Conservation (phyloP, 495 filamentous ascomycete genomes). For the Penicillium odoratum region DNA sequence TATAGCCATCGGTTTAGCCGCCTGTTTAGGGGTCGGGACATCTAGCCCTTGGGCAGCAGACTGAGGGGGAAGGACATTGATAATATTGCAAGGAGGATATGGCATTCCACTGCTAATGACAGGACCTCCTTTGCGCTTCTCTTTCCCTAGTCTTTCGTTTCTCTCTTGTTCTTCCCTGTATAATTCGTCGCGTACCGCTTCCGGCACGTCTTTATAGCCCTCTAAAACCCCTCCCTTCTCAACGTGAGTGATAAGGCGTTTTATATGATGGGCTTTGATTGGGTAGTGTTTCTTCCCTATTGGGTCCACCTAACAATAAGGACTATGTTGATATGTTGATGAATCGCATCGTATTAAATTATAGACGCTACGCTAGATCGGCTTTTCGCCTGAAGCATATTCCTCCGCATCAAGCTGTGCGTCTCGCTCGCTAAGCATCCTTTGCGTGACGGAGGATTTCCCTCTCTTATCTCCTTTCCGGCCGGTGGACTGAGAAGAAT, state of each 20-base stretch:
- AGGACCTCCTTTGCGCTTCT: conserved; percentile 12
- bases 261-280: conserved; percentile 24
- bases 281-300: conserved; percentile 31
- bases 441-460: conserved; percentile 5
- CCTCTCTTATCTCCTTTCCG: conserved; percentile 1
- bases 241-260: conserved; percentile 19
- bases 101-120: not conserved
- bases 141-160: conserved; percentile 9
- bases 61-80: conserved; percentile 22
- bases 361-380: conserved; percentile 32
- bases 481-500: not conserved
- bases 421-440: not conserved
- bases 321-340: conserved; percentile 18
- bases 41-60: conserved; percentile 1
- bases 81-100: conserved; percentile 26
- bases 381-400: conserved; percentile 18
- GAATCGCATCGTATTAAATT: conserved; percentile 29
- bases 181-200: conserved; percentile 13
- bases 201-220: conserved; percentile 27
- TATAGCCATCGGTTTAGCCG: conserved; percentile 1
- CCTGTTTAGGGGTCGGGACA: not conserved
- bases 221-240: conserved; percentile 21
- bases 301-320: conserved; percentile 34
- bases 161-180: conserved; percentile 29
- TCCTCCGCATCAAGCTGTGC: conserved; percentile 8